Conservation (phyloP, 2,329 filamentous ascomycete genomes). For the Pseudogymnoascus verrucosus region DNA sequence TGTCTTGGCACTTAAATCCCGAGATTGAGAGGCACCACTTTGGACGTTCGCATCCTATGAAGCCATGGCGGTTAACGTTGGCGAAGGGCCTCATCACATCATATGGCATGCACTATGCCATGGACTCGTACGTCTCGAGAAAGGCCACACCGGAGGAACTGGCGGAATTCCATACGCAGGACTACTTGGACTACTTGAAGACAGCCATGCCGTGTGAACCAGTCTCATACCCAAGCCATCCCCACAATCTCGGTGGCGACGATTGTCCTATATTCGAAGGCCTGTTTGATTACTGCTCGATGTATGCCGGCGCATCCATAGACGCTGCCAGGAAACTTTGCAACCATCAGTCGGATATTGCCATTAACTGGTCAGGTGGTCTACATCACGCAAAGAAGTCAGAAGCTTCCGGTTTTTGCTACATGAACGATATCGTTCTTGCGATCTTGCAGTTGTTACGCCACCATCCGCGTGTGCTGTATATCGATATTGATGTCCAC, state of each 20-base stretch:
- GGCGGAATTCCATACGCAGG: constrained; percentile 73
- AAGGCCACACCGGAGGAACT: constrained; percentile 83
- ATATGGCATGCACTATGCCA: constrained; percentile 92
- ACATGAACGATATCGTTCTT: constrained; percentile 97
- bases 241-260: constrained; percentile 80
- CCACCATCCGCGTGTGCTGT: constrained; percentile 75
- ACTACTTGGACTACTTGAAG: constrained; percentile 85
- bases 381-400: constrained; percentile 93
- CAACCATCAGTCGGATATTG: constrained; percentile 83
- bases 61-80: constrained; percentile 91
- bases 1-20: constrained; percentile 93
- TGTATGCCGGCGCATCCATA: constrained; percentile 84
- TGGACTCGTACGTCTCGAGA: constrained; percentile 86
- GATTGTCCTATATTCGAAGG: constrained; percentile 97
- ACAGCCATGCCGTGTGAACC: constrained; percentile 61
- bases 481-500: constrained; percentile 91
- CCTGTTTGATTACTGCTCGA: constrained; percentile 87
- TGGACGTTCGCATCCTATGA: constrained; percentile 96
- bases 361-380: constrained; percentile 95
- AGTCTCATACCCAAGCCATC: constrained; percentile 49
- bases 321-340: constrained; percentile 86
- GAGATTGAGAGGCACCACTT: constrained; percentile 96
- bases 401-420: constrained; percentile 93
- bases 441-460: constrained; percentile 83
- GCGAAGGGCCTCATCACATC: constrained; percentile 92